Percentiles rank a stretch among this genome's conserved stretches.
Conservation (phyloP, 305 asterid species). For the Solanum hybrid region DNA sequence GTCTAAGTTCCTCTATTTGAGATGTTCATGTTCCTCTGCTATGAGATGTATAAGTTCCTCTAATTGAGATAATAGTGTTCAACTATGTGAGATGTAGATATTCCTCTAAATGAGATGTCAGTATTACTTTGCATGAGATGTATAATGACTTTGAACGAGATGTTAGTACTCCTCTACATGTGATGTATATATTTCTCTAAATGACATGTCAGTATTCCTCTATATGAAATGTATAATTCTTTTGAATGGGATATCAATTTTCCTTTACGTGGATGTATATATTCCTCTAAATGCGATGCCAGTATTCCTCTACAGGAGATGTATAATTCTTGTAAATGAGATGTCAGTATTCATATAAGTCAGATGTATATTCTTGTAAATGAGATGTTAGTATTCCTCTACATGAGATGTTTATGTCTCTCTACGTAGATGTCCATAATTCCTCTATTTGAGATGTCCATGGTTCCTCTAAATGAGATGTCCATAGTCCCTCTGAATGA, state of each 20-base stretch:
- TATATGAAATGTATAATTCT: neutral
- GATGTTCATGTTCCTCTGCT: neutral
- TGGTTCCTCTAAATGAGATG: neutral
- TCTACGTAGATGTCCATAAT: neutral
- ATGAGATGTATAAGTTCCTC: neutral
- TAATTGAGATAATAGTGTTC: neutral
- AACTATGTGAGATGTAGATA: neutral
- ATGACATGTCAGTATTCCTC: neutral
- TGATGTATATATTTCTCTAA: neutral
- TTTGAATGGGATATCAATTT: neutral
- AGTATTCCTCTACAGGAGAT: neutral
- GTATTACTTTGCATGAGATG: neutral
- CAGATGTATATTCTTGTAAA: neutral
- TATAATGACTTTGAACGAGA: neutral
- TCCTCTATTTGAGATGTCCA: neutral
- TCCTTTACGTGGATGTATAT: neutral
- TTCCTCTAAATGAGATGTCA: neutral
- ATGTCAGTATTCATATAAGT: neutral
- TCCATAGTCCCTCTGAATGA: neutral
- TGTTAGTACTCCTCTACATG: neutral
- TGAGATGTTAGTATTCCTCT: neutral
- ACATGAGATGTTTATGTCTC: neutral
- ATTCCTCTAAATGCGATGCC: neutral
- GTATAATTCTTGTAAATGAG: neutral
- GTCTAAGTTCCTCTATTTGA: neutral